These are phyloP conservation scores for Cyamopsis tetragonoloba DNA, from an alignment of 306 rosid genomes.

Conservation along the genomic window DNA sequence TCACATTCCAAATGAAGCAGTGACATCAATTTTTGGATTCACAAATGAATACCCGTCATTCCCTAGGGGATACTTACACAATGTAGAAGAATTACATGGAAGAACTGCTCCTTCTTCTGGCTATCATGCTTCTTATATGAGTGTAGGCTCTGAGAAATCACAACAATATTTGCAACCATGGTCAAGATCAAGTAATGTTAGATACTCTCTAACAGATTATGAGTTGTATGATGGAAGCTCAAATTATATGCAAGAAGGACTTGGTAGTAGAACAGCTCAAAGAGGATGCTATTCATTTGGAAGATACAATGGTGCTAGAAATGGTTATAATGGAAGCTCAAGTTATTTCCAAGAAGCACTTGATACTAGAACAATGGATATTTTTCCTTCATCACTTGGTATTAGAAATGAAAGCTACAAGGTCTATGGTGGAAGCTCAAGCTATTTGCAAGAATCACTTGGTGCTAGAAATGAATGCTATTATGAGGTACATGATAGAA, in stretches of 20 bases:
- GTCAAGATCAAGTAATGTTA: background rate
- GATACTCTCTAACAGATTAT: background rate
- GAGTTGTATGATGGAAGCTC: conserved; percentile 6
- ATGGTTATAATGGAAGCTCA: too few relatives aligned
- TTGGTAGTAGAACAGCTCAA: background rate
- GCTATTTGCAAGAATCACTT: conserved; percentile 7
- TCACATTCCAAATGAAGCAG: background rate
- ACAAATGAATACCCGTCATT: background rate
- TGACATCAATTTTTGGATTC: background rate
- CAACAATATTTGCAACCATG: conserved; percentile 4
- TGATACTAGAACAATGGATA: background rate
- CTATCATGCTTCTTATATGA: background rate
- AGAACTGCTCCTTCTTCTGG: conserved; percentile 1
- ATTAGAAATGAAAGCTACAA: conserved; percentile 10
- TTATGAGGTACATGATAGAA: background rate
- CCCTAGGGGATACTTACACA: background rate
- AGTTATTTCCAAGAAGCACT: too few relatives aligned
- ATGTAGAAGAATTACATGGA: background rate
- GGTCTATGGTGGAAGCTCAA: conserved; percentile 5
- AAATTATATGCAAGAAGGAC: conserved; percentile 7
- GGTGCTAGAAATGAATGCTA: conserved; percentile 16
- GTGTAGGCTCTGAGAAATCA: background rate
- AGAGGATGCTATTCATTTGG: background rate
- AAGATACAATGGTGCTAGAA: background rate
- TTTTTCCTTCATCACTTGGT: background rate